Percentiles rank a stretch among this genome's conserved stretches.
Evolutionary conservation across 1,284 basidiomycete genomes (phyloP).

Genomic region (Mixia osmundae): DNA sequence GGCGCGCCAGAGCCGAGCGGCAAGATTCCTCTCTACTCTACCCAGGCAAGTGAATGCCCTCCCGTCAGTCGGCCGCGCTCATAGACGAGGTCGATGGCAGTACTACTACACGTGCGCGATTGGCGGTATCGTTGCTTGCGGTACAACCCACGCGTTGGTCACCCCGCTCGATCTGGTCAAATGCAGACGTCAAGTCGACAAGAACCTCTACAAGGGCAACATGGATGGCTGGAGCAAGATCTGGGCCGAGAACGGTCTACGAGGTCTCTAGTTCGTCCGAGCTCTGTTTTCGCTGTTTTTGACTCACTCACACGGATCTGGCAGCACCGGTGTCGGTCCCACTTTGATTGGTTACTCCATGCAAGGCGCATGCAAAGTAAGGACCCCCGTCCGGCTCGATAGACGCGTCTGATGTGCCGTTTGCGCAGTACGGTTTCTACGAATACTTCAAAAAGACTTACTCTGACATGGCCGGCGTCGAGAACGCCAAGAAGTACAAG

Average conservation of each 20-base stretch:
- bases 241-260: constrained; percentile 16
- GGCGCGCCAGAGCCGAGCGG: no score
- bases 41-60: no score
- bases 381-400: background rate
- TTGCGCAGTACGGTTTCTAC: constrained; percentile 18
- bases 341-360: constrained; percentile 20
- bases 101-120: constrained; percentile 19
- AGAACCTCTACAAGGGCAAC: constrained; percentile 20
- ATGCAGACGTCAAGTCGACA: constrained; percentile 21
- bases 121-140: constrained; percentile 20
- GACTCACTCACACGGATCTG: background rate
- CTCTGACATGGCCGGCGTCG: constrained; percentile 18
- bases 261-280: constrained; percentile 17
- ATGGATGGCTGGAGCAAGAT: constrained; percentile 21
- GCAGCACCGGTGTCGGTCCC: constrained; percentile 19
- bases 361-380: constrained; percentile 19
- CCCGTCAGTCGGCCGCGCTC: no score
- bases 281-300: background rate
- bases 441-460: constrained; percentile 18
- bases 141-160: constrained; percentile 20
- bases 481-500: constrained; percentile 21
- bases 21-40: constrained; percentile 19
- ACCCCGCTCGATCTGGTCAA: constrained; percentile 21
- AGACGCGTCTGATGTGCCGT: background rate
- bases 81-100: no score